Evolutionary conservation across 1,284 basidiomycete species (phyloP), one percentile per base, ranked within the genome.

Genomic region (Puccinia sorghi): DNA sequence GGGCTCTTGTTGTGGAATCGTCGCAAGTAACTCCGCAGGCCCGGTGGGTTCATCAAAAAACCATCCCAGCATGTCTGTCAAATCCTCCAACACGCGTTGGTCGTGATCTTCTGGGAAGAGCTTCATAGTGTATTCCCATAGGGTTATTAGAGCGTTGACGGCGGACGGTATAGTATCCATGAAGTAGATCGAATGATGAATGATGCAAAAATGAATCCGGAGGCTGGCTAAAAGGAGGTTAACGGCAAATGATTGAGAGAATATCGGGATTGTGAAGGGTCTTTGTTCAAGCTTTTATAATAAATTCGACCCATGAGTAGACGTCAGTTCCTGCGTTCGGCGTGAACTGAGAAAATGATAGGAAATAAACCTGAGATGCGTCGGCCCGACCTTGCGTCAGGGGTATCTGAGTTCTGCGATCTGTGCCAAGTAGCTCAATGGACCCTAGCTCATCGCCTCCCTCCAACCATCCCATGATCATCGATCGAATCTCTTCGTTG

Each of bases 391-490:
- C 25, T 46, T 73, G 41, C 22, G 72, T 59, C 25, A 39, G 41
- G 39, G 72, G 46, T 39, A 79, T 39, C 41, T 79, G 77, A 48
- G 77, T 79, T 71, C 77, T 79, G 37, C 70, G 69, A 59, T 79
- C 77, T 13, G 61, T 56, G 48, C 77, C 77, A 8, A 79, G 43
- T 39, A 72, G 15, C 27, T 71, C 48, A 25, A 79, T 66, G 20
- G n/a, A 46, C 15, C 57, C 61, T 32, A 72, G 39, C 20, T 54
- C 20, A 54, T 46, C 54, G 25, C 46, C 32, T 50, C 56, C 32
- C 27, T 72, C 56, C 43, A 72, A 27, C 66, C 52, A 59, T 41
- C 57, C 27, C 59, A 64, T 56, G 20, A 79, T 41, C n/a, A 64
- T 54, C 9, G 77, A 63, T 64, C 77, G 67, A 39, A 79, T 41